Percentiles rank a stretch among this genome's conserved stretches.
phyloP scores from a whole-genome alignment of 2,329 filamentous ascomycete genomes.

The Microcyclosporella mali region DNA sequence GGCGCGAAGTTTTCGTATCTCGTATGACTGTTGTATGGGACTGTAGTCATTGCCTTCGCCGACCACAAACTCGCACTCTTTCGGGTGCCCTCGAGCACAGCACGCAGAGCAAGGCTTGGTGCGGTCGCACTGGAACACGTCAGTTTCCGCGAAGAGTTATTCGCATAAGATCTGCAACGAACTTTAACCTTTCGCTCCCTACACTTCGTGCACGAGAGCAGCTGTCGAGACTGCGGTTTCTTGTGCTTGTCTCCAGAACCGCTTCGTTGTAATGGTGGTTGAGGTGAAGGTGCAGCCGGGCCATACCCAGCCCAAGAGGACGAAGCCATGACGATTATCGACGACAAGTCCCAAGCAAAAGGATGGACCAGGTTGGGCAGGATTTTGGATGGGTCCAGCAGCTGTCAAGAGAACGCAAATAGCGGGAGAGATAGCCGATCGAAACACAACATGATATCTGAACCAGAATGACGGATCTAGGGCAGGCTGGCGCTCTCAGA shows the following conservation, averaged over 20 bases:
- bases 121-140: slow-evolving; percentile 40
- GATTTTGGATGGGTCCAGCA: not conserved
- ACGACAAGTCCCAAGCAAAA: slow-evolving; percentile 4
- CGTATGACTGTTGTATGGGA: slow-evolving; percentile 44
- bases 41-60: slow-evolving; percentile 43
- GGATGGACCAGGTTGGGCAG: too few relatives aligned
- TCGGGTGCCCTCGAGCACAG: slow-evolving; percentile 43
- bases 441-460: slow-evolving; percentile 26
- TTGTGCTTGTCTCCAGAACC: slow-evolving; percentile 31
- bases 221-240: slow-evolving; percentile 38
- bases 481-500: slow-evolving; percentile 12
- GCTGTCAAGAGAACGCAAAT: too few relatives aligned
- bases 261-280: slow-evolving; percentile 17
- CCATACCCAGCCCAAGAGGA: slow-evolving; percentile 27
- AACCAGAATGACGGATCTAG: slow-evolving; percentile 23
- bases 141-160: slow-evolving; percentile 3
- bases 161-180: slow-evolving; percentile 9
- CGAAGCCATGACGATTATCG: slow-evolving; percentile 20
- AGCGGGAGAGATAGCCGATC: slow-evolving; percentile 24
- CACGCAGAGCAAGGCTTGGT: slow-evolving; percentile 46
- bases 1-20: slow-evolving; percentile 41
- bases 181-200: slow-evolving; percentile 46
- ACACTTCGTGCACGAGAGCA: slow-evolving; percentile 46
- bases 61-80: slow-evolving; percentile 42
- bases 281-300: slow-evolving; percentile 20